phyloP scores from a whole-genome alignment of 192 early-diverging fungal species.

The Globomyces pollinis-pini region DNA sequence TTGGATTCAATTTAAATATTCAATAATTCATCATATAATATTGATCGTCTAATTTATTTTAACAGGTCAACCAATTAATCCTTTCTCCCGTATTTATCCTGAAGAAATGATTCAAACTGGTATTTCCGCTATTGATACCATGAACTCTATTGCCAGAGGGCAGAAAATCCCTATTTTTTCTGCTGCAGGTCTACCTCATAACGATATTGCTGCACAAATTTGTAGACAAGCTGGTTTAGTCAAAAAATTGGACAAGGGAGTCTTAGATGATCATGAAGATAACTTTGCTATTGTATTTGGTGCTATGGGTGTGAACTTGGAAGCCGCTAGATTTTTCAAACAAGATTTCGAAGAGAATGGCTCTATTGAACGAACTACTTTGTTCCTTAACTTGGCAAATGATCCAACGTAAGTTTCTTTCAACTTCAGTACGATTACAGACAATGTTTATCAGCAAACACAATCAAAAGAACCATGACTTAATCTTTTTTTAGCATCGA shows the following conservation, averaged over 20 bases:
- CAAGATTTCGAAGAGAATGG: constrained; percentile 99
- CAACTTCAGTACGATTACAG: constrained; percentile 26
- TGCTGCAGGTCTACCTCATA: constrained; percentile 95
- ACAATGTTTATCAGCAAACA: not conserved
- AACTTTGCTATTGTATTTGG: constrained; percentile 99
- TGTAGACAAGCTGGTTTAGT: constrained; percentile 98
- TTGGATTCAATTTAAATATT: no score
- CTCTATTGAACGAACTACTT: constrained; percentile 93
- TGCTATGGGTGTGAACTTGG: constrained; percentile 99
- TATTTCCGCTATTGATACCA: constrained; percentile 97
- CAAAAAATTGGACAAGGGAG: constrained; percentile 82
- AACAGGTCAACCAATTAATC: constrained; percentile 94
- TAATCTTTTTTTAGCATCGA: no score
- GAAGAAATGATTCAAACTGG: constrained; percentile 99
- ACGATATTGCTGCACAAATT: constrained; percentile 99
- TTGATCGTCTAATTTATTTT: no score
- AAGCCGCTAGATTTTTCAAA: constrained; percentile 98
- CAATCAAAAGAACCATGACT: no score
- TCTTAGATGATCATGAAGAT: constrained; percentile 92
- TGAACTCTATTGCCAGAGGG: constrained; percentile 99
- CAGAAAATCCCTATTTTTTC: constrained; percentile 99
- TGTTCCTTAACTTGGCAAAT: constrained; percentile 99
- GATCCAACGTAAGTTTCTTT: no score
- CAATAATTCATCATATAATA: not conserved
- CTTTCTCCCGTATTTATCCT: constrained; percentile 97